Evolutionary conservation across 2,329 filamentous ascomycete genomes (phyloP).

Genomic region (Furcasterigmium furcatum): DNA sequence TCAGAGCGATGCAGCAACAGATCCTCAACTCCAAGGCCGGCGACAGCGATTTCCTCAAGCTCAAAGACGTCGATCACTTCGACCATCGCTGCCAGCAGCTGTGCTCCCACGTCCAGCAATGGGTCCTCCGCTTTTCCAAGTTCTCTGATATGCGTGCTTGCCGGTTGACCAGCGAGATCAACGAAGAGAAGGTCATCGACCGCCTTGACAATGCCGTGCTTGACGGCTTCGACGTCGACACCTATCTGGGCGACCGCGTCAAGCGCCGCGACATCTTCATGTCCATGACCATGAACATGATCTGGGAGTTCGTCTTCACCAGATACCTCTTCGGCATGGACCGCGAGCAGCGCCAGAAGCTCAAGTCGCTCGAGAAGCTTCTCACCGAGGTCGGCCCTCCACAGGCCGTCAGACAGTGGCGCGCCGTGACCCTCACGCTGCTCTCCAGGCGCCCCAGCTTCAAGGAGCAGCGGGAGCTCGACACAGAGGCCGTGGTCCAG

Average conservation of each 20-base stretch:
- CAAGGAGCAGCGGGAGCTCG: constrained; percentile 75
- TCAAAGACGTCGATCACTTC: constrained; percentile 92
- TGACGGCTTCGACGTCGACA: constrained; percentile 90
- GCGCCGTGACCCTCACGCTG: constrained; percentile 88
- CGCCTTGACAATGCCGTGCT: constrained; percentile 91
- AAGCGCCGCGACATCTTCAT: constrained; percentile 92
- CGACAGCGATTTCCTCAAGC: constrained; percentile 68
- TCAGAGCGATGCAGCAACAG: constrained; percentile 48
- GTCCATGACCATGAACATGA: constrained; percentile 98
- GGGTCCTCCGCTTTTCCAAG: constrained; percentile 97
- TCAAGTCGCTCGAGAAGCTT: constrained; percentile 92
- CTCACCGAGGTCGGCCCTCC: constrained; percentile 83
- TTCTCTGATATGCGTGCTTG: constrained; percentile 91
- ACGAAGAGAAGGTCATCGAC: constrained; percentile 90
- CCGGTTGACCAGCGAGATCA: constrained; percentile 77
- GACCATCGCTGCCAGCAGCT: constrained; percentile 90
- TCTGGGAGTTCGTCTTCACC: constrained; percentile 98
- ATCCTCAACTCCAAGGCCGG: constrained; percentile 57
- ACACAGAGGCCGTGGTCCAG: constrained; percentile 93
- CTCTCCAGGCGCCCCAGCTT: constrained; percentile 81
- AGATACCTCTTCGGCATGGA: constrained; percentile 99
- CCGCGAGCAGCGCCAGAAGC: constrained; percentile 92
- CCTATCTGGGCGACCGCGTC: constrained; percentile 83
- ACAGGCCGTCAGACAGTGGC: constrained; percentile 94
- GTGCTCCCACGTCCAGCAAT: constrained; percentile 94